Base-by-base conservation (phyloP, 1,139 yeast genomes). In the Meyerozyma guilliermondii region DNA sequence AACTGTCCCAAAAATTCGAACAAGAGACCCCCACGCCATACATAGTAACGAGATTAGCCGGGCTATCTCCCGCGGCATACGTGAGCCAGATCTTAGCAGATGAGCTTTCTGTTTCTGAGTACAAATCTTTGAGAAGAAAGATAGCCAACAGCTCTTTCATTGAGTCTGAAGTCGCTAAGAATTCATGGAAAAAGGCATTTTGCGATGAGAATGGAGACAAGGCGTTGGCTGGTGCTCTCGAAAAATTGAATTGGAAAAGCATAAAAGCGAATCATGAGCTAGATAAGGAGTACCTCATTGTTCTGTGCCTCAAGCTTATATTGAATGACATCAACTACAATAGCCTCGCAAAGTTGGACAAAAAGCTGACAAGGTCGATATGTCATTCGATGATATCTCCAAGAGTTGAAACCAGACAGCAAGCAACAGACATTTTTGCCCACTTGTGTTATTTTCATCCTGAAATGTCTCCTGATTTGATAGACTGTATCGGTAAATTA, bases 401-500 rank as follows among this genome's bases (percentile, higher is more conserved):
- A 2, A 53, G 74, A 40, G 48, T 71, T 18, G 59, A 71, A 3
- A 73, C 78, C 0, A 57, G 75, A 43, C 62, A 66, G 5, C 49
- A 68, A 42, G 77, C 70, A 4, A 69, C 77, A 0, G 76, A 72
- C 49, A 66, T 72, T 6, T 56, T 72, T 45, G 64, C 71, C 13
- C 69, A 65, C 52, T 53, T 71, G 30, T 53, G 66, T 11, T 65
- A 68, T 42, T 57, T 4, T 14, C 28, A 43, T 36, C 35, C 20
- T 31, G 39, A 35, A 14, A n/a, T 34, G 11, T 20, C 28, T 20
- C 14, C 16, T 20, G 36, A 39, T 41, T 16, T 35, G 8, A 37
- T 38, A 35, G 28, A 20, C 17, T 14, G 22, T 13, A 14, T 31
- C 33, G 9, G 16, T 22, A 14, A 16, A 10, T 35, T 37, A 22